These are phyloP conservation scores for Naganishia vishniacii DNA, from an alignment of 768 basidiomycete genomes.

Conservation along the genomic window DNA sequence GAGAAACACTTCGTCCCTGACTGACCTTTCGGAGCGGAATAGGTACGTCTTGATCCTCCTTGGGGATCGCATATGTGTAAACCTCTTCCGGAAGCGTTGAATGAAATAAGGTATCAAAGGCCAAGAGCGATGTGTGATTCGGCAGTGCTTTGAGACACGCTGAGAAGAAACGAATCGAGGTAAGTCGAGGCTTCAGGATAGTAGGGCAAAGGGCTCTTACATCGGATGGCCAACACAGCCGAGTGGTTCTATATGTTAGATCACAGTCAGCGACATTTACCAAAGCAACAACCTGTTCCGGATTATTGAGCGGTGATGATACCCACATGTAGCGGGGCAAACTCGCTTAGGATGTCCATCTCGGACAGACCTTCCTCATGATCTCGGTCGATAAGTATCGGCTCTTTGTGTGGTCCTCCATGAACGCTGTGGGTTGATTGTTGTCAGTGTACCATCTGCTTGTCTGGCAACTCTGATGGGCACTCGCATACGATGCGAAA, in stretches of 20 bases:
- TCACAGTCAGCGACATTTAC: not conserved
- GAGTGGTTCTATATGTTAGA: constrained; percentile 48
- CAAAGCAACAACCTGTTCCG: too few species aligned
- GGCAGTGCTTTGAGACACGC: constrained; percentile 63
- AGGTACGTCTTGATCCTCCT: constrained; percentile 54
- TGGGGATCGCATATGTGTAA: constrained; percentile 66
- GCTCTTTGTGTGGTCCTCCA: constrained; percentile 70
- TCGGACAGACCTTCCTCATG: constrained; percentile 67
- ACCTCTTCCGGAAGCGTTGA: constrained; percentile 68
- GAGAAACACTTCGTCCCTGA: not conserved
- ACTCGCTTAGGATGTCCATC: constrained; percentile 58
- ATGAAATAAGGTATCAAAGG: constrained; percentile 70
- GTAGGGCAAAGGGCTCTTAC: too few species aligned
- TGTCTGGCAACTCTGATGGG: too few species aligned
- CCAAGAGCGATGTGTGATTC: constrained; percentile 66
- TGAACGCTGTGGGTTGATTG: constrained; percentile 81
- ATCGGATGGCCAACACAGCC: constrained; percentile 50
- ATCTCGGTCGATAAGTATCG: constrained; percentile 63
- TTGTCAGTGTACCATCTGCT: constrained; percentile 53
- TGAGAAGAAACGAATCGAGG: not conserved
- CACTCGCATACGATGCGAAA: constrained; percentile 47
- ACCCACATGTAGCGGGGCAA: constrained; percentile 68
- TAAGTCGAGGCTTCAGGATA: too few species aligned
- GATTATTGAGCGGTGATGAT: not conserved
- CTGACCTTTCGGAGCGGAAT: constrained; percentile 64